Evolutionary conservation across 805 yeast species (phyloP), one percentile per base, ranked within the genome.

Genomic region (Candida vaughaniae): DNA sequence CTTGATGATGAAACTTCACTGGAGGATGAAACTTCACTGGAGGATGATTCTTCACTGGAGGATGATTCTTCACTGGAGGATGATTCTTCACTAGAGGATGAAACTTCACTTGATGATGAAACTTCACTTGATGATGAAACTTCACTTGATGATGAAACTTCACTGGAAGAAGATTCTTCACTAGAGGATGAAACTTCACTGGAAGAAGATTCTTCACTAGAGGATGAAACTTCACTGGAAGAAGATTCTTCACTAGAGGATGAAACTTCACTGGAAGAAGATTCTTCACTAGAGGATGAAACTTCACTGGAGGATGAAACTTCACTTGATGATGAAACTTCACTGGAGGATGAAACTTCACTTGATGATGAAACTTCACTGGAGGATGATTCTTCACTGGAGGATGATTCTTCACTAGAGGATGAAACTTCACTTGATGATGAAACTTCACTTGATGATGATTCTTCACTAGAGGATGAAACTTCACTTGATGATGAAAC

Each of bases 201-300:
- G 12, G 29, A 28, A 12, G 41, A 38, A 2, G 33, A 12, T 23
- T 5, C 31, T 33, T 33, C 31, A 25, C 29, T 23, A 5, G 36
- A 25, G 7, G 25, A 28, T 11, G 34, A 16, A n/a, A n/a, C 30
- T 30, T 31, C 42, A 29, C 26, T 16, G 19, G 33, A 33, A 22
- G 33, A 17, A 5, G 33, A 11, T 27, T 12, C 38, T 15, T 38
- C 43, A 33, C 28, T 27, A n/a, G 47, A 36, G 4, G 46, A 33
- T 15, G 34, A 18, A 15, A 15, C 17, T 16, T 25, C 29, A 17
- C n/a, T n/a, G n/a, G 30, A 9, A 22, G 31, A 25, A 22, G 18
- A 18, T 22, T 16, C 38, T 39, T 29, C 31, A 20, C 19, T 27
- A 12, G 36, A 33, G 11, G 31, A 26, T 27, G 36, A 20, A 19